Evolutionary conservation across 2,329 filamentous ascomycete species (phyloP).

Genomic region (Blastomyces gilchristii): DNA sequence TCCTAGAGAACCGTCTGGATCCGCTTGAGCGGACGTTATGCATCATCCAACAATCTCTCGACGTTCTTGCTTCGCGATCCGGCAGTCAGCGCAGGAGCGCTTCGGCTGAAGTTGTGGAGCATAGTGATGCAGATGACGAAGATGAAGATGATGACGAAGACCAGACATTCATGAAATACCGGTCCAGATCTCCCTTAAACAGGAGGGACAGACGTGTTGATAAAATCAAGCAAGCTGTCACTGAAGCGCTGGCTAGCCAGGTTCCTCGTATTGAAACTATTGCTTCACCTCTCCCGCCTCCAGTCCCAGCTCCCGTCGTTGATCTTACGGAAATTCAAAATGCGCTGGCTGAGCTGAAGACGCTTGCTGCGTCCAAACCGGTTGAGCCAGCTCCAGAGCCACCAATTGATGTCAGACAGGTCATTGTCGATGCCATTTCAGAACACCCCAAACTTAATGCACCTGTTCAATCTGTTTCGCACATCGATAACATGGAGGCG

Average conservation of each 20-base stretch:
- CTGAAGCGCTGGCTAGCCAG: constrained; percentile 53
- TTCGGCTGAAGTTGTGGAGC: constrained; percentile 52
- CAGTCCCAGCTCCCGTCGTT: constrained; percentile 7
- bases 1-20: constrained; percentile 64
- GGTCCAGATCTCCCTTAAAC: constrained; percentile 61
- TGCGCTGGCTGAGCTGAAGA: constrained; percentile 27
- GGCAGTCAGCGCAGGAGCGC: constrained; percentile 51
- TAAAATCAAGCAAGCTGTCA: constrained; percentile 59
- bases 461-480: constrained; percentile 41
- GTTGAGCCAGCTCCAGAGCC: constrained; percentile 26
- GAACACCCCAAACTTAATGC: constrained; percentile 46
- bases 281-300: constrained; percentile 9
- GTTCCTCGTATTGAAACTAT: constrained; percentile 18
- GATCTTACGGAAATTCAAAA: constrained; percentile 32
- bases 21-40: constrained; percentile 73
- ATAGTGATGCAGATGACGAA: constrained; percentile 81
- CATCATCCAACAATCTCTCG: constrained; percentile 61
- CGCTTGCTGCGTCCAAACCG: constrained; percentile 13
- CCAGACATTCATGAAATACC: constrained; percentile 42
- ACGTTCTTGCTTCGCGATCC: constrained; percentile 46
- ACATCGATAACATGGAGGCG: constrained; percentile 39
- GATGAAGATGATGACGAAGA: constrained; percentile 62
- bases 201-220: constrained; percentile 66
- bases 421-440: constrained; percentile 55
- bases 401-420: constrained; percentile 47